Base-by-base conservation (phyloP, 2,329 filamentous ascomycete genomes). In the Dactylellina haptotyla region DNA sequence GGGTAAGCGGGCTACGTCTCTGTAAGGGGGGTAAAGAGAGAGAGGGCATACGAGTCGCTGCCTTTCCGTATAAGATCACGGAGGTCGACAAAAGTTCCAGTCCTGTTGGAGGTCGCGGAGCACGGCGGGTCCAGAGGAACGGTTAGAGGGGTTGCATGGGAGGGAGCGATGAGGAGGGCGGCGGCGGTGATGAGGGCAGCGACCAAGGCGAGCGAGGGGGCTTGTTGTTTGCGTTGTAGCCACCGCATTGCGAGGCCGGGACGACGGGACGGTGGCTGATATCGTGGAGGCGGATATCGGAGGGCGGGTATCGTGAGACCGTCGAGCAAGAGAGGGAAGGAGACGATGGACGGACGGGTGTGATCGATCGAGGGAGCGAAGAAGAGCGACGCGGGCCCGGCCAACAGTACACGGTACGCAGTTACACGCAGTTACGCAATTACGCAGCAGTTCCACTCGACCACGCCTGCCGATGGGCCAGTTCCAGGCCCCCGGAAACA, bases 41-140 rank as follows among this genome's bases (percentile, higher is more conserved):
- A 37, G 32, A 18, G 32, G 20, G 37, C 34, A 9, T 64, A 63
- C 58, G 26, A 25, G 43, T 53, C 61, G 20, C 48, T 28, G 4
- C 39, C 53, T 41, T 73, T 64, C 3, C 53, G 59, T 9, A 73
- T 66, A 16, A 75, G 62, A 12, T 62, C 64, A 28, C 50, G 63
- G 4, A 75, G 56, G 51, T 75, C 58, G 18, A 75, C 62, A 43
- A 63, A 75, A 4, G 70, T 63, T 3, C 63, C 56, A 0, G 70
- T 75, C 32, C 51, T 58, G 14, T 63, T 48, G 2, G 70, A 75
- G 14, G 70, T 69, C 18, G 63, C 70, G n/a, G 70, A 58, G 63
- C 70, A 75, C 25, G 63, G 63, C n/a, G 62, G 63, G 41, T 66
- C 69, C 10, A 61, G 50, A 20, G 26, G 9, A 2, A 54, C 59